A percentile compares a stretch with the other conserved stretches of the same genome.
Evolutionary conservation across 345 rosid genomes (phyloP).

Genomic region (Salix udensis): DNA sequence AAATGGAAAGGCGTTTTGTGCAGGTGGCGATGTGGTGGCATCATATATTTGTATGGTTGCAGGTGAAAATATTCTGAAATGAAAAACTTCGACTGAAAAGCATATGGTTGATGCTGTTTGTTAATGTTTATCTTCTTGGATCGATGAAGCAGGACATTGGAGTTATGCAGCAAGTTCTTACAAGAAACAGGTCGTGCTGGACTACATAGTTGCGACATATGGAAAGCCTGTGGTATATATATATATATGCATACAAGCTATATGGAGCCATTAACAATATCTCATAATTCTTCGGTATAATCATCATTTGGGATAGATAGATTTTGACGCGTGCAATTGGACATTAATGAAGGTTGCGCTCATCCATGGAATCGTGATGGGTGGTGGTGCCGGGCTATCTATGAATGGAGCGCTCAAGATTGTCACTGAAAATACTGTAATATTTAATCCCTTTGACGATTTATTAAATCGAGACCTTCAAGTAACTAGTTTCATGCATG

Average conservation of each 20-base stretch:
- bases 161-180: conserved; percentile 18
- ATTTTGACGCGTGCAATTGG: background rate
- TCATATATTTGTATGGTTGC: background rate
- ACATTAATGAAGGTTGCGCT: conserved; percentile 21
- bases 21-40: conserved; percentile 33
- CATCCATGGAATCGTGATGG: conserved; percentile 36
- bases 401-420: conserved; percentile 22
- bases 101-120: background rate
- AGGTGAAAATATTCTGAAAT: background rate
- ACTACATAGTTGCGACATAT: conserved; percentile 33
- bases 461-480: too few relatives aligned
- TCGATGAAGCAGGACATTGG: conserved; percentile 33
- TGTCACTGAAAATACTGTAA: conserved; percentile 34
- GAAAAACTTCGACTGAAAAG: background rate
- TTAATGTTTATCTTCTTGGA: background rate
- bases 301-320: background rate
- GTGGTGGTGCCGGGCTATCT: conserved; percentile 38
- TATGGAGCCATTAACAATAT: background rate
- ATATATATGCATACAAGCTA: background rate
- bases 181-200: conserved; percentile 10
- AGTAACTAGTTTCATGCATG: too few relatives aligned
- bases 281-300: background rate
- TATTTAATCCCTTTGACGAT: background rate
- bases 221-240: conserved; percentile 21
- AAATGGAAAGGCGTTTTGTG: conserved; percentile 34